These are phyloP conservation scores for Raphanus raphanistrum DNA, from an alignment of 345 rosid species.

Conservation along the genomic window DNA sequence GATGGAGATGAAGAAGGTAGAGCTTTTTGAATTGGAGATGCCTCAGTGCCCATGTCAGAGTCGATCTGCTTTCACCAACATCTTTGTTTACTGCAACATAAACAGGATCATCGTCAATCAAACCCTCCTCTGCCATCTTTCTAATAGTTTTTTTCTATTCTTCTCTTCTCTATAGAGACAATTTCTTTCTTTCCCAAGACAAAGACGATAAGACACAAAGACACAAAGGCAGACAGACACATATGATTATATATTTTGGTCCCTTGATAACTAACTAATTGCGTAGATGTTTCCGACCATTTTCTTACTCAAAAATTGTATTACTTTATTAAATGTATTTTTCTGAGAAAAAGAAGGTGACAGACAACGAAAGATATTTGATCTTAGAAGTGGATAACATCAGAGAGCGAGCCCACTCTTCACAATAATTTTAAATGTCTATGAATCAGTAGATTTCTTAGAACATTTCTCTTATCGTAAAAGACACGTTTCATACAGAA, in stretches of 20 bases:
- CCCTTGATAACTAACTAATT: background rate
- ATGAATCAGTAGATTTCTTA: background rate
- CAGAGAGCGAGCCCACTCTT: background rate
- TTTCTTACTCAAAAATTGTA: constrained; percentile 19
- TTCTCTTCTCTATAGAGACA: constrained; percentile 9
- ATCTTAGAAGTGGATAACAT: constrained; percentile 12
- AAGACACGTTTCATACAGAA: background rate
- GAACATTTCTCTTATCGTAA: constrained; percentile 25
- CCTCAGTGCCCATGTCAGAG: constrained; percentile 55
- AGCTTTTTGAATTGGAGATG: constrained; percentile 43
- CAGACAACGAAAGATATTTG: background rate
- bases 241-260: background rate
- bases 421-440: background rate
- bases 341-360: constrained; percentile 14
- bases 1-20: constrained; percentile 50
- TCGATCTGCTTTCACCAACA: constrained; percentile 44
- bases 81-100: constrained; percentile 62
- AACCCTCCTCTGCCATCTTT: constrained; percentile 32
- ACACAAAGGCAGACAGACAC: background rate
- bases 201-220: constrained; percentile 22
- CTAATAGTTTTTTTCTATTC: background rate
- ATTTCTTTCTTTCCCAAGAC: constrained; percentile 24
- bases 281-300: constrained; percentile 30
- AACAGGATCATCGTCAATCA: constrained; percentile 42
- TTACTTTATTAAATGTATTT: background rate